Conservation (phyloP, 768 basidiomycete genomes). For the Phlebiopsis flavidoalba region DNA sequence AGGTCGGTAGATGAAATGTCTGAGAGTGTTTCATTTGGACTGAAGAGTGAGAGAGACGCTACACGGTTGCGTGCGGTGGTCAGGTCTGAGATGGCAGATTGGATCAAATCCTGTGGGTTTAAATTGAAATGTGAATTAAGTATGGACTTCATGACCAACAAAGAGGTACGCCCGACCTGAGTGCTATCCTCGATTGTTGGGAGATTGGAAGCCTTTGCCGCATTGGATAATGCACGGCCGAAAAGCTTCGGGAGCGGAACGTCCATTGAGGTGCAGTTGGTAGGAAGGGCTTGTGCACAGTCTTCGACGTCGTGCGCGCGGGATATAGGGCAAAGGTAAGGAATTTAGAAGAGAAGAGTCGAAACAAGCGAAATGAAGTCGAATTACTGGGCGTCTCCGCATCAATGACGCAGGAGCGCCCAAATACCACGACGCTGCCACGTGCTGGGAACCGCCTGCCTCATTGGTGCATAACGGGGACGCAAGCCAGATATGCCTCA, state of each 20-base stretch:
- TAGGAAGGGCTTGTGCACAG: no score
- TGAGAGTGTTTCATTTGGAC: conserved; percentile 76
- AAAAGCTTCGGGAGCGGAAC: conserved; percentile 35
- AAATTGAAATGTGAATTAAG: neutral
- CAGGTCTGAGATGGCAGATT: conserved; percentile 52
- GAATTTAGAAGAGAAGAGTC: neutral
- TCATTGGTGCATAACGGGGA: neutral
- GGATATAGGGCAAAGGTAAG: neutral
- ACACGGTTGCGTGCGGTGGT: conserved; percentile 48
- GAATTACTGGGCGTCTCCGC: neutral
- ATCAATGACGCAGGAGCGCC: neutral
- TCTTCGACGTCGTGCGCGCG: neutral
- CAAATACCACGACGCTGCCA: neutral
- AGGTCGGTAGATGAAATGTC: conserved; percentile 78
- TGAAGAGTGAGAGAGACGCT: conserved; percentile 65
- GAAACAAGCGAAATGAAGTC: neutral
- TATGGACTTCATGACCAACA: neutral
- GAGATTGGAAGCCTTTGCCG: conserved; percentile 33
- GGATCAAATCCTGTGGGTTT: conserved; percentile 50
- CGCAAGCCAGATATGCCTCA: conserved; percentile 2
- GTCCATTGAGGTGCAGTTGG: conserved; percentile 9
- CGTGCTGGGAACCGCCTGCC: conserved; percentile 10
- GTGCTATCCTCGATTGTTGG: conserved; percentile 40
- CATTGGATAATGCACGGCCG: conserved; percentile 31
- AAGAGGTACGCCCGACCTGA: conserved; percentile 28